phyloP scores from a whole-genome alignment of 352 stramenopile genomes.

The Phytophthora nicotianae region DNA sequence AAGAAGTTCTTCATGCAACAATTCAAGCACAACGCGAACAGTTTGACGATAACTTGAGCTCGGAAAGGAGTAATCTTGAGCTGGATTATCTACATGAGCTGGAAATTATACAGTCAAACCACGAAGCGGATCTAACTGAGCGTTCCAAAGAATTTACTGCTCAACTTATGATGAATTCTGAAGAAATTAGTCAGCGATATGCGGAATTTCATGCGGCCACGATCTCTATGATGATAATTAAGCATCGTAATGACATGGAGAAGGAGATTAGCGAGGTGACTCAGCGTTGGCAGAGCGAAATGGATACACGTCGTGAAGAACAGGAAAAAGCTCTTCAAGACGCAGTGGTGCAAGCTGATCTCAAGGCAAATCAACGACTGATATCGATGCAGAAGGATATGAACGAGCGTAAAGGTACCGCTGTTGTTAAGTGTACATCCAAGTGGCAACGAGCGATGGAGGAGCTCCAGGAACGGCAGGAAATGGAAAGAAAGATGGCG shows the following conservation, averaged over 20 bases:
- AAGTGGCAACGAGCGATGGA: slow-evolving; percentile 78
- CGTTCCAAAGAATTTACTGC: slow-evolving; percentile 5
- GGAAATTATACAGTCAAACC: neutral
- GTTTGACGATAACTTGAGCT: slow-evolving; percentile 13
- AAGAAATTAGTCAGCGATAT: slow-evolving; percentile 26
- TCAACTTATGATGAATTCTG: slow-evolving; percentile 15
- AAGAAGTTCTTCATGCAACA: slow-evolving; percentile 10
- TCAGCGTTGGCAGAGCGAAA: slow-evolving; percentile 44
- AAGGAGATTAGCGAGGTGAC: slow-evolving; percentile 28
- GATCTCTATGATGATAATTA: neutral
- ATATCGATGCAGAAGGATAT: slow-evolving; percentile 62
- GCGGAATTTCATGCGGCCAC: slow-evolving; percentile 4
- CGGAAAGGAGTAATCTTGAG: slow-evolving; percentile 15
- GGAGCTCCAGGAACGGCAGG: slow-evolving; percentile 65
- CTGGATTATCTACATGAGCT: slow-evolving; percentile 8
- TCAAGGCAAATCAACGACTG: slow-evolving; percentile 40
- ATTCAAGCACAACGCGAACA: slow-evolving; percentile 20
- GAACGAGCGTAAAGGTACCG: slow-evolving; percentile 60
- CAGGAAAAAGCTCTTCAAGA: slow-evolving; percentile 46
- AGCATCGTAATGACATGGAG: slow-evolving; percentile 37
- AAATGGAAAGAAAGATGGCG: slow-evolving; percentile 60
- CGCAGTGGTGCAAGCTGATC: slow-evolving; percentile 38
- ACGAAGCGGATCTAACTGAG: slow-evolving; percentile 3
- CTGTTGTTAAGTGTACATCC: slow-evolving; percentile 64
- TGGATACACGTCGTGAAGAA: slow-evolving; percentile 28